Conservation (phyloP, 2,329 filamentous ascomycete genomes). For the Grosmannia penicillata region DNA sequence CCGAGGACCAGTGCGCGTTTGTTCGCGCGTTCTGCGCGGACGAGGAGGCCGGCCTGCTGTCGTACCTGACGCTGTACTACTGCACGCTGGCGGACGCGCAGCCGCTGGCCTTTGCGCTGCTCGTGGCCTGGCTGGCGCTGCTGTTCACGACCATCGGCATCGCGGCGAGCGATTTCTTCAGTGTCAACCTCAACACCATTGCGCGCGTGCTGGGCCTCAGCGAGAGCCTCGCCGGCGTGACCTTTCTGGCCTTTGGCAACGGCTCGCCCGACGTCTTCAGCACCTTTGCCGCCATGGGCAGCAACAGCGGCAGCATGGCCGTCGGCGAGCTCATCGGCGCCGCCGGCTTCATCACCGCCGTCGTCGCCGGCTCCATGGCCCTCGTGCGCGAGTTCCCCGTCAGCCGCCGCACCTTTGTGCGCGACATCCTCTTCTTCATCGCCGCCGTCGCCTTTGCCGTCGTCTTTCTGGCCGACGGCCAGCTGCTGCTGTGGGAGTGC, state of each 20-base stretch:
- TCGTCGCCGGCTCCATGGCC: slow-evolving; percentile 95
- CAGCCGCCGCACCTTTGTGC: slow-evolving; percentile 73
- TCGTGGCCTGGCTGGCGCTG: slow-evolving; percentile 72
- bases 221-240: slow-evolving; percentile 91
- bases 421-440: slow-evolving; percentile 88
- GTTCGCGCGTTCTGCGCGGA: slow-evolving; percentile 69
- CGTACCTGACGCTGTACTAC: slow-evolving; percentile 85
- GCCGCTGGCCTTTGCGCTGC: slow-evolving; percentile 61
- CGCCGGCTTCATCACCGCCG: slow-evolving; percentile 88
- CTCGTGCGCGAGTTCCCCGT: slow-evolving; percentile 91
- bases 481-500: slow-evolving; percentile 79
- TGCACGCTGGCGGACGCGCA: slow-evolving; percentile 56
- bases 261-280: slow-evolving; percentile 97
- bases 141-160: slow-evolving; percentile 97
- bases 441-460: slow-evolving; percentile 76
- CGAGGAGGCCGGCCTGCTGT: slow-evolving; percentile 78
- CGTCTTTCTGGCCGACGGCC: slow-evolving; percentile 72
- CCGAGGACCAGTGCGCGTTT: slow-evolving; percentile 73
- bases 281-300: slow-evolving; percentile 95
- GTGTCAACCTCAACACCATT: slow-evolving; percentile 89
- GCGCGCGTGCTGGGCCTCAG: slow-evolving; percentile 80
- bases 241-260: slow-evolving; percentile 92
- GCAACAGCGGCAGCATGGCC: slow-evolving; percentile 91
- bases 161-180: slow-evolving; percentile 96
- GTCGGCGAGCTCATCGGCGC: slow-evolving; percentile 91